Conservation (phyloP, 257 asterid species). For the Ilex asprella region DNA sequence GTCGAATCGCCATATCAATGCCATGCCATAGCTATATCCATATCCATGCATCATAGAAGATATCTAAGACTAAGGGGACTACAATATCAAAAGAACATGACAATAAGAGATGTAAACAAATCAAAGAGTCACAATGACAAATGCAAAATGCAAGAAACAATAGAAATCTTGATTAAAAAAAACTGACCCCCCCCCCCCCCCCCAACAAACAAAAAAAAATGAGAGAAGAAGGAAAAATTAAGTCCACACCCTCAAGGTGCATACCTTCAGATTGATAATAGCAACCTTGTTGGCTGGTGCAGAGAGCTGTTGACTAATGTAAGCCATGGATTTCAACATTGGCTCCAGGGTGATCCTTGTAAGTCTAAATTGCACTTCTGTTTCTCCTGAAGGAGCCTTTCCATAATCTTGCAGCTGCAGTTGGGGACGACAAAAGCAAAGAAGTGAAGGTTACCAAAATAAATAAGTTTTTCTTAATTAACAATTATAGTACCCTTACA, state of each 20-base stretch:
- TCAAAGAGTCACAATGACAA: no score
- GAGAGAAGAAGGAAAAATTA: background rate
- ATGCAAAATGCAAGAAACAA: no score
- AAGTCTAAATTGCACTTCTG: constrained; percentile 70
- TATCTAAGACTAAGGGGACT: no score
- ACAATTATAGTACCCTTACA: background rate
- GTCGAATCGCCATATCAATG: no score
- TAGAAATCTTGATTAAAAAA: no score
- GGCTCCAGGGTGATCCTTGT: constrained; percentile 70
- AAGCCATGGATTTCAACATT: constrained; percentile 75
- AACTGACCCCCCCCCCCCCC: no score
- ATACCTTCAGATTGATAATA: constrained; percentile 69
- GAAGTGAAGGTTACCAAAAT: background rate
- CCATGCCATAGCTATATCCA: no score
- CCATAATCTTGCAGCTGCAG: constrained; percentile 78
- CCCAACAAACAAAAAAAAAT: background rate
- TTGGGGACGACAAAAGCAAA: constrained; percentile 8
- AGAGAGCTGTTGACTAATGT: constrained; percentile 67
- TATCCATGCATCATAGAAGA: no score
- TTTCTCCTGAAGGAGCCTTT: constrained; percentile 59
- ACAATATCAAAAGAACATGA: no score
- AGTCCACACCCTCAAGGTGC: constrained; percentile 12
- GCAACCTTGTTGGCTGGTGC: constrained; percentile 72
- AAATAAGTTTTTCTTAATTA: background rate
- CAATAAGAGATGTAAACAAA: no score